Evolutionary conservation across 1,284 basidiomycete species (phyloP), one percentile per base, ranked within the genome.

Genomic region (Pseudozyma thailandica): DNA sequence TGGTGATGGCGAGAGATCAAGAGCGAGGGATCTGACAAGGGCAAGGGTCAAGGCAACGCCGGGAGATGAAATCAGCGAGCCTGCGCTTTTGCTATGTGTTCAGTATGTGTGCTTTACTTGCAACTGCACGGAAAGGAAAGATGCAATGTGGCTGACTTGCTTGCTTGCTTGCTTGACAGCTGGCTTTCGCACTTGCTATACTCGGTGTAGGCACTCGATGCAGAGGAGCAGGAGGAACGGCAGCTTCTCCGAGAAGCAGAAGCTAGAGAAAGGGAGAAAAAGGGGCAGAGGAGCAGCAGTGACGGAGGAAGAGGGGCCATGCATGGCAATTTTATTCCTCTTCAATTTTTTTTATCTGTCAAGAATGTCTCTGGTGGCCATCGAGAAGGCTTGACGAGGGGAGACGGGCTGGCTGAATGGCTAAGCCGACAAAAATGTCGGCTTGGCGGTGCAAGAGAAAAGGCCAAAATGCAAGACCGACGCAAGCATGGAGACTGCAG

Each of bases 161-260:
- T n/a, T n/a, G n/a, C n/a, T n/a, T n/a, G n/a, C n/a, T n/a, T n/a
- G n/a, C 44, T 28, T 52, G 50, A 45, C 30, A 54, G 44, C 45
- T 48, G 52, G 38, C 45, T 48, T 47, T 31, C 52, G 50, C 50
- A 44, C 7, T 41, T 15, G 38, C 38, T 41, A 20, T n/a, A n/a
- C n/a, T n/a, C n/a, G n/a, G n/a, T n/a, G 12, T 4, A 33, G 31
- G 31, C 31, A 33, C 31, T n/a, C n/a, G n/a, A 33, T 10, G 31
- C 31, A 33, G 12, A 33, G n/a, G 31, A 33, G 31, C 31, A 33
- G 31, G n/a, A 33, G 31, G 12, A 33, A 33, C 31, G 31, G 37
- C 37, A 39, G 37, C 37, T 23, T 35, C 41, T 12, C 49, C 38
- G 39, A 50, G 39, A 16, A 30, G 9, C 20, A 3, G 23, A 41